Evolutionary conservation across 2,329 filamentous ascomycete species (phyloP), one percentile per base, ranked within the genome.

Genomic region (Exophiala mesophila): DNA sequence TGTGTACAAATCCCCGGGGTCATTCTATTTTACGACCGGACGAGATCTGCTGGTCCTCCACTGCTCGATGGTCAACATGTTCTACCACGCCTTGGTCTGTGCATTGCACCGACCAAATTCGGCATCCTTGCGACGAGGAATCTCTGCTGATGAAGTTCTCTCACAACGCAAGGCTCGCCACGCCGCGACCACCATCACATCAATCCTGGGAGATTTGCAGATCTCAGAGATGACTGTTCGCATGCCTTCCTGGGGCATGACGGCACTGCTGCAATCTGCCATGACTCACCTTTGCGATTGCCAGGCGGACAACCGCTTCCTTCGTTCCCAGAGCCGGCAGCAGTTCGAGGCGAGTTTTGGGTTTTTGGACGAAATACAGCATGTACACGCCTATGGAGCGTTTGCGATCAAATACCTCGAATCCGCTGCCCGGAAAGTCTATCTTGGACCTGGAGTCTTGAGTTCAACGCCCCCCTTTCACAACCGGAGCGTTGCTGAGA

Each of bases 11-110:
- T 10, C 32, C 12, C 24, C 32, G 6, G 19, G 23, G 3, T 38
- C 32, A 9, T 38, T 46, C 6, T 9, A 37, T 2, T 46, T 41
- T 26, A 20, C 20, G 9, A 37, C 43, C 5, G 43, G 28, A 9
- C 32, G 41, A 30, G 38, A 38, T 16, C 9, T 46, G 3, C 43
- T 46, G 13, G 71, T 77, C 47, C 67, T 95, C 2, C 88, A 94
- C 60, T 78, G 86, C 36, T 85, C 85, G n/a, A 72, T 96, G 15
- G 70, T 96, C 20, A 88, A 94, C 63, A 92, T 96, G 84, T 82
- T 94, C 2, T 95, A 92, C 64, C 85, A 88, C 63, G 92, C 89
- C 2, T 94, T 89, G 1, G 75, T 94, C 12, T 94, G 88, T 39
- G 89, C 88, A 2, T 73, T 96, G n/a, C 88, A 96, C 62, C 81